Percentiles rank a stretch among this genome's conserved stretches.
Evolutionary conservation across 306 rosid species (phyloP).

Genomic region (Biancaea sappan): DNA sequence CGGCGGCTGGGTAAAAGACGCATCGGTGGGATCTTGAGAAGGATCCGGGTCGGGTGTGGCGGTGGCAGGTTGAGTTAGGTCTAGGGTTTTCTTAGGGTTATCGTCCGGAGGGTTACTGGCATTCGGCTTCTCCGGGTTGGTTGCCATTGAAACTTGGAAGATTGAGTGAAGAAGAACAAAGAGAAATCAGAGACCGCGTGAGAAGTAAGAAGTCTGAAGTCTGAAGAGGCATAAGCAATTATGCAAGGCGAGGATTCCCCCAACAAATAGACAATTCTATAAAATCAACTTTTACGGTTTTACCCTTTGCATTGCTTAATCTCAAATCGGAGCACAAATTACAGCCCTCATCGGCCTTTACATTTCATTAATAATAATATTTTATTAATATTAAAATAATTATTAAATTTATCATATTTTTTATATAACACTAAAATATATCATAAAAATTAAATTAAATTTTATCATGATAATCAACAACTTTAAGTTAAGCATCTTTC

Average conservation of each 20-base stretch:
- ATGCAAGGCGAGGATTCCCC: not conserved
- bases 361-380: no score
- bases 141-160: constrained; percentile 47
- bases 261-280: not conserved
- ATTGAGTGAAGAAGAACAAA: not conserved
- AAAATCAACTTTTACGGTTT: not conserved
- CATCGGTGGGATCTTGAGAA: constrained; percentile 9
- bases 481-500: no score
- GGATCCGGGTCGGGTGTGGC: constrained; percentile 30
- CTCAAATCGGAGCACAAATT: no score
- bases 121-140: constrained; percentile 44
- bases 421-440: no score
- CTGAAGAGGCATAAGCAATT: not conserved
- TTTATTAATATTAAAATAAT: no score
- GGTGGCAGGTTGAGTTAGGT: constrained; percentile 25
- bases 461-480: no score
- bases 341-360: not conserved
- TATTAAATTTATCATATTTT: no score
- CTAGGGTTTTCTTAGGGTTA: constrained; percentile 52
- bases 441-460: no score
- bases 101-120: constrained; percentile 37
- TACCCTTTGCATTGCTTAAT: not conserved
- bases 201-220: not conserved
- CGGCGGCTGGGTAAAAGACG: constrained; percentile 1
- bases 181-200: constrained; percentile 39